Evolutionary conservation across 2,329 filamentous ascomycete species (phyloP), one percentile per base, ranked within the genome.

Genomic region (Nigrospora oryzae): DNA sequence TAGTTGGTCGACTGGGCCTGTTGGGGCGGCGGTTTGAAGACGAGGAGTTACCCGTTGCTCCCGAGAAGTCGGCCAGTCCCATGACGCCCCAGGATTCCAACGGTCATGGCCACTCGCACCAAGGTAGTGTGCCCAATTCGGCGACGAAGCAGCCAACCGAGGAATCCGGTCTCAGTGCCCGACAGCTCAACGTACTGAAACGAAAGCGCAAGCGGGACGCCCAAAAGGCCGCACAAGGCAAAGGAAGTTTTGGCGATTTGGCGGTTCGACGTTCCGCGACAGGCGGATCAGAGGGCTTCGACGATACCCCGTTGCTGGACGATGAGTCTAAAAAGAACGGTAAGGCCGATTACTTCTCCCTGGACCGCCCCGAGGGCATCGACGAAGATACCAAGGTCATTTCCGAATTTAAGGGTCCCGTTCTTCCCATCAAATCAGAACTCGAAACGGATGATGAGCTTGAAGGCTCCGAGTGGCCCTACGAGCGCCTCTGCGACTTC

Each of bases 311-410:
- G 0, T 64, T 69, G 53, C 56, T 62, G 16, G 75, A 79, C 38
- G 55, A 58, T 17, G 75, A 80, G n/a, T 54, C 64, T 0, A 79
- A 77, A 52, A 78, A 76, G 52, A 83, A 81, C 51, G 81, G 79
- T 38, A 80, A 81, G 54, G 70, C 78, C 16, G 93, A 98, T 55
- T 97, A 95, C 63, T 96, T 98, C 65, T 94, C 81, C 30, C 74
- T 96, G 14, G 91, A 96, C 15, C 80, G 89, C 42, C 80, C 81
- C 15, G 71, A 79, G 32, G 84, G 86, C 37, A 75, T 84, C 4
- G 90, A 97, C 49, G 93, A 98, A 60, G 88, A 95, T 40, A 82
- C 83, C 5, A 96, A 96, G 61, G 81, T 98, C 14, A 86, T 97
- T 23, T 88, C 89, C 38, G 93, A 98, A 59, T 97, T 95, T 71